Evolutionary conservation across 768 basidiomycete genomes (phyloP), one percentile per base, ranked within the genome.

Genomic region (Tulasnella sp.): DNA sequence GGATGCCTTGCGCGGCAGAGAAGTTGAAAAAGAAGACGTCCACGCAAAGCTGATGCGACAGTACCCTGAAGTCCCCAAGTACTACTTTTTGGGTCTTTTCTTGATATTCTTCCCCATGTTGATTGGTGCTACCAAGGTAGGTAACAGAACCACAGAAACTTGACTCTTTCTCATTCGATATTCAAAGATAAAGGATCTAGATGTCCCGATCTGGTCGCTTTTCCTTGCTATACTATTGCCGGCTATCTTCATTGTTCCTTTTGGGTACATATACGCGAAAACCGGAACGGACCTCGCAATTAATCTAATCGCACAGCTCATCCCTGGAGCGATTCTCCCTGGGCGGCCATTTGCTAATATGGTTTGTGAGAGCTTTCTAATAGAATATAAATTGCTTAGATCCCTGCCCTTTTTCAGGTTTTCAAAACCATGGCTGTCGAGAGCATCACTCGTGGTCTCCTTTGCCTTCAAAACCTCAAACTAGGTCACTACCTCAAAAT

Each of bases 401-500:
- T 21, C 44, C 10, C 21, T 71, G 16, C 42, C 39, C 10, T 40
- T 10, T 40, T 10, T 3, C 39, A 40, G 39, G 10, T 40, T 3
- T 40, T 40, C 10, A 40, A 40, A 40, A 40, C 10, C 10, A 40
- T 40, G 5, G 39, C 39, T 10, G 5, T 40, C 39, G 39, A 40
- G 76, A 83, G 85, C 1, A 80, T 87, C 2, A 40, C 58, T 0
- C 80, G 83, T 6, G 83, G 81, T 0, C 73, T 84, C n/a, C 73
- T 80, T 80, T 83, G 9, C 42, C 16, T 83, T 81, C 0, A 21
- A 39, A 85, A 86, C 36, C 82, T 86, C n/a, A 86, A 86, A 77
- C 76, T 83, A 18, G 88, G 88, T 1, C 88, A 88, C 81, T 89
- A 89, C 82, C 86, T 88, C 84, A 89, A 88, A 82, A 83, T 88